phyloP scores from a whole-genome alignment of 2,329 filamentous ascomycete species.

The Balansia obtecta region DNA sequence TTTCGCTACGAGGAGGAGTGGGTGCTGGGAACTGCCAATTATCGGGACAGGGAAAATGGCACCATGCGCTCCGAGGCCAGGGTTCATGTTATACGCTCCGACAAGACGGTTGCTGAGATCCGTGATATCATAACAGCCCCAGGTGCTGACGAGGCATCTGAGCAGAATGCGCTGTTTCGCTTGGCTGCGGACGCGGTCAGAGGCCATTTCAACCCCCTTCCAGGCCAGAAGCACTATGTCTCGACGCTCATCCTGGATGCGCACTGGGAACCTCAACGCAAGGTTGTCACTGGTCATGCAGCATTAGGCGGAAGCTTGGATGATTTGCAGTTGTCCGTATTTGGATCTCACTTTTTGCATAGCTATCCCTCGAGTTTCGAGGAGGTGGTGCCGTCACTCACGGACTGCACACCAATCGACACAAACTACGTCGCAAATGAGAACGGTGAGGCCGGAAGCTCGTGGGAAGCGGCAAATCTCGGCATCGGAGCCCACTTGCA shows the following conservation, averaged over 20 bases:
- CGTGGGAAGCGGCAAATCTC: constrained; percentile 90
- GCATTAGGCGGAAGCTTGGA: constrained; percentile 65
- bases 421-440: constrained; percentile 72
- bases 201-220: constrained; percentile 59
- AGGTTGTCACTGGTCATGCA: constrained; percentile 67
- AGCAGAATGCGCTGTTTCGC: constrained; percentile 60
- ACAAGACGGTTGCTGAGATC: constrained; percentile 77
- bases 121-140: constrained; percentile 67
- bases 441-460: constrained; percentile 75
- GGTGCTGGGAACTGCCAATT: constrained; percentile 70
- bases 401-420: constrained; percentile 82
- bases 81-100: constrained; percentile 70
- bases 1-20: constrained; percentile 95
- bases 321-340: constrained; percentile 74
- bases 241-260: constrained; percentile 78
- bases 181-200: constrained; percentile 70
- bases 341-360: constrained; percentile 84
- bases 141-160: constrained; percentile 56
- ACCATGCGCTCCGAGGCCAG: constrained; percentile 84
- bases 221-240: constrained; percentile 78
- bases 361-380: constrained; percentile 84
- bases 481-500: constrained; percentile 89
- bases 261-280: constrained; percentile 66
- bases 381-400: constrained; percentile 79
- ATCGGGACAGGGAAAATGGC: constrained; percentile 56